Conservation (phyloP, 257 asterid species). For the Solanum pinnatisectum region DNA sequence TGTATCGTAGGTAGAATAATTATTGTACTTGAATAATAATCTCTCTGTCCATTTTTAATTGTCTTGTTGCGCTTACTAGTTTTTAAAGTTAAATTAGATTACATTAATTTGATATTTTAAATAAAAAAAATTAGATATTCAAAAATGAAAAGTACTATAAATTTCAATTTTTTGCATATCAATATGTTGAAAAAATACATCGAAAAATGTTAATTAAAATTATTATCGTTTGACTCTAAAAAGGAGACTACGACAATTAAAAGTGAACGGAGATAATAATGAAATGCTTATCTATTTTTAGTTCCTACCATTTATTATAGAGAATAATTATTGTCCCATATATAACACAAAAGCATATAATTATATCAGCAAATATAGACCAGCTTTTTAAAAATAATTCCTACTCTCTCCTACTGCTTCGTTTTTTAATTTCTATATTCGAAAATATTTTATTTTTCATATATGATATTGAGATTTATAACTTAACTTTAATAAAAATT, state of each 20-base stretch:
- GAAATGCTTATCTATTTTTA: background rate
- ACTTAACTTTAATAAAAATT: too few species aligned
- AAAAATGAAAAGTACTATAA: too few species aligned
- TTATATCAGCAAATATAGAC: background rate
- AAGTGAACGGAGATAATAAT: background rate
- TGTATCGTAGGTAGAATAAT: background rate
- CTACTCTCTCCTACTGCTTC: background rate
- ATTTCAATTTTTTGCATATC: too few species aligned
- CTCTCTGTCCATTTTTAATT: too few species aligned
- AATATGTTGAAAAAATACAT: too few species aligned
- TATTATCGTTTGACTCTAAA: too few species aligned
- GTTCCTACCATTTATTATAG: background rate
- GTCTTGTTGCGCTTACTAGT: fast-evolving
- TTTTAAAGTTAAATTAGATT: too few species aligned
- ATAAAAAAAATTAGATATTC: too few species aligned
- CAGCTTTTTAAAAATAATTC: background rate
- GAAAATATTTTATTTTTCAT: too few species aligned
- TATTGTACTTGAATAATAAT: background rate
- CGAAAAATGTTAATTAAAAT: too few species aligned
- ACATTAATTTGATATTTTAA: too few species aligned
- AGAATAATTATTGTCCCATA: background rate
- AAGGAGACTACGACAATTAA: too few species aligned
- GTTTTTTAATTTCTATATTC: background rate
- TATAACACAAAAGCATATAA: background rate
- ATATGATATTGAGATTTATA: background rate